phyloP scores from a whole-genome alignment of 129 eudicot genomes.

The Deinandra increscens region DNA sequence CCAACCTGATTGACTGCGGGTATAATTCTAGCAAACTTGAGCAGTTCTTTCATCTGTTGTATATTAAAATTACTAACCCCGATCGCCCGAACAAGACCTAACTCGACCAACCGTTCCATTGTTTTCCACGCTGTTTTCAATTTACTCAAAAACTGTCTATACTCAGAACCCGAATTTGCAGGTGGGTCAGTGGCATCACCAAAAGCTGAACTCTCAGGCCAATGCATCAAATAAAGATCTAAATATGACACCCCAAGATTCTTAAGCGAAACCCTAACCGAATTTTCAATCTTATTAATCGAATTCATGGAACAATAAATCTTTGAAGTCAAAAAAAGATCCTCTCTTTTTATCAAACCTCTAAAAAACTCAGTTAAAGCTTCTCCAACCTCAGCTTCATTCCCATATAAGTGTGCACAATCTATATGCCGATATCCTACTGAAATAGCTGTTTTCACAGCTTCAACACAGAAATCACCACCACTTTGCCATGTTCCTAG shows the following conservation, averaged over 20 bases:
- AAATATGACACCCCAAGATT: conserved; percentile 53
- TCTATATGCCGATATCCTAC: conserved; percentile 60
- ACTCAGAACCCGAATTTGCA: conserved; percentile 47
- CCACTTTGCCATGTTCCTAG: conserved; percentile 69
- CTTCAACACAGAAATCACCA: conserved; percentile 55
- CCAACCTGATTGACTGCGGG: conserved; percentile 65
- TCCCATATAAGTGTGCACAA: conserved; percentile 61
- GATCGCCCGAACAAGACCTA: conserved; percentile 59
- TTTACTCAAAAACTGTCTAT: conserved; percentile 50
- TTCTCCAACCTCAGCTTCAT: conserved; percentile 62
- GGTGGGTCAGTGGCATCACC: conserved; percentile 71
- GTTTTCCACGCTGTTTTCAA: conserved; percentile 55
- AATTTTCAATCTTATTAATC: conserved; percentile 53
- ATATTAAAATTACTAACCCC: conserved; percentile 58
- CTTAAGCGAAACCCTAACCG: conserved; percentile 58
- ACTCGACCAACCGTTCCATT: conserved; percentile 48
- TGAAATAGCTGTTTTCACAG: conserved; percentile 55
- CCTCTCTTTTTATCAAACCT: conserved; percentile 52
- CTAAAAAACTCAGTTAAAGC: conserved; percentile 45
- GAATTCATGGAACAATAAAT: conserved; percentile 59
- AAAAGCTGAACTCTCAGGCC: conserved; percentile 63
- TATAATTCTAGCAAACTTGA: conserved; percentile 43
- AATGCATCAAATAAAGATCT: conserved; percentile 68
- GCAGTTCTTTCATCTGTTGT: conserved; percentile 52
- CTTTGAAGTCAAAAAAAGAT: conserved; percentile 53